Conservation (phyloP, 805 yeast genomes). For the Ogataea henricii region DNA sequence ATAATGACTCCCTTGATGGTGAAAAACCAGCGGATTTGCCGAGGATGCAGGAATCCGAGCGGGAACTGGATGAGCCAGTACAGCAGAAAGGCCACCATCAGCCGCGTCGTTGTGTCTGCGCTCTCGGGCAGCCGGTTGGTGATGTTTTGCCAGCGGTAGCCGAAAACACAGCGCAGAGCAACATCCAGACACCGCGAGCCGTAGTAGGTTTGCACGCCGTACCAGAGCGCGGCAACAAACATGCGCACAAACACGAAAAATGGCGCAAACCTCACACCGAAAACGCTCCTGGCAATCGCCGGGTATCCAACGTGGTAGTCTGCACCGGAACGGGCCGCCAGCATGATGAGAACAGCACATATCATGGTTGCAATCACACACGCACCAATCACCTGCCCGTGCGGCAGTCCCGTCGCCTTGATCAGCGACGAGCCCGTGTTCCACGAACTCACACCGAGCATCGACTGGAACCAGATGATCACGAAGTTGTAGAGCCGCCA, state of each 20-base stretch:
- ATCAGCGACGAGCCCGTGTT: conserved; percentile 33
- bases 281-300: conserved; percentile 38
- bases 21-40: conserved; percentile 22
- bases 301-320: conserved; percentile 41
- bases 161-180: conserved; percentile 26
- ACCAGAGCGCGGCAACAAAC: conserved; percentile 41
- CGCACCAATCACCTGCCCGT: conserved; percentile 23
- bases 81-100: conserved; percentile 22
- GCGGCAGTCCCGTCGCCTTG: conserved; percentile 25
- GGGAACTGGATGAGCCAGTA: conserved; percentile 27
- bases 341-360: conserved; percentile 19
- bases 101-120: conserved; percentile 19
- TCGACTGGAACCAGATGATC: conserved; percentile 30
- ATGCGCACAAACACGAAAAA: conserved; percentile 40
- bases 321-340: conserved; percentile 23
- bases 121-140: conserved; percentile 22
- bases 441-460: conserved; percentile 33
- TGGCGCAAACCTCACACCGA: conserved; percentile 38
- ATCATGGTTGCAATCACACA: conserved; percentile 15
- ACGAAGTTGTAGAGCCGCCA: conserved; percentile 35
- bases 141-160: conserved; percentile 23
- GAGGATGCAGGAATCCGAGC: conserved; percentile 23
- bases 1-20: conserved; percentile 22
- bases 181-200: conserved; percentile 40
- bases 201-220: conserved; percentile 40